phyloP scores from a whole-genome alignment of 352 stramenopile species.

The Phytophthora sojae region DNA sequence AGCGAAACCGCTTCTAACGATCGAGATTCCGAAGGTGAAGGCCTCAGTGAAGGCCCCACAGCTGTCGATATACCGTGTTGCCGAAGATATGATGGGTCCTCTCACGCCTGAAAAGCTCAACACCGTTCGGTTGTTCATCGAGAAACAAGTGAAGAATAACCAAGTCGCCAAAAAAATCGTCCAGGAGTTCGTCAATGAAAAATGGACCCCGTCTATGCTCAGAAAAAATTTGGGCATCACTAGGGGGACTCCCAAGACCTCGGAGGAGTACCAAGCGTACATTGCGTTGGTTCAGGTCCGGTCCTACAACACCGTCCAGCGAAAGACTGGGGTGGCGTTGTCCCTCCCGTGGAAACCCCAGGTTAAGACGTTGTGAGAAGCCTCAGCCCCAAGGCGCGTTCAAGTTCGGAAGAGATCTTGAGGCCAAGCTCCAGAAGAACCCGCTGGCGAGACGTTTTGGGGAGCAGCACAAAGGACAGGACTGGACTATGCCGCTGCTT shows the following conservation, averaged over 20 bases:
- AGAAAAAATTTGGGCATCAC: slow-evolving; percentile 3
- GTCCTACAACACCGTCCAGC: slow-evolving; percentile 1
- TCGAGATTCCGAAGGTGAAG: background rate
- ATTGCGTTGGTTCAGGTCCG: background rate
- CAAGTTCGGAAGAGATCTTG: background rate
- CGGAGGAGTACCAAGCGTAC: slow-evolving; percentile 6
- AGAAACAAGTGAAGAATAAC: slow-evolving; percentile 3
- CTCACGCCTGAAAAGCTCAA: background rate
- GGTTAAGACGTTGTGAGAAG: background rate
- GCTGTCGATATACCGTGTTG: background rate
- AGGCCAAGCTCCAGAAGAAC: background rate
- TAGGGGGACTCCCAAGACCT: background rate
- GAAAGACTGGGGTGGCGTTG: background rate
- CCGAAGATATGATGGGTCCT: slow-evolving; percentile 1
- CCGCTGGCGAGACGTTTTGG: background rate
- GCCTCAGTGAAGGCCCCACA: background rate
- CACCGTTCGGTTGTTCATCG: too few relatives aligned
- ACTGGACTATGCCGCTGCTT: background rate
- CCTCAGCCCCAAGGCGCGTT: background rate
- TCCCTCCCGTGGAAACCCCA: background rate
- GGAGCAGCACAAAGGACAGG: background rate
- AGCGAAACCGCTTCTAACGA: too few relatives aligned
- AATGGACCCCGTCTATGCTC: background rate
- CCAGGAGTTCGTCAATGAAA: background rate
- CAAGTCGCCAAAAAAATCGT: slow-evolving; percentile 1